A percentile compares a stretch with the other conserved stretches of the same genome.
These are phyloP conservation scores for Ceratocystiopsis sp. DNA, from an alignment of 2,329 filamentous ascomycete species.

Conservation along the genomic window DNA sequence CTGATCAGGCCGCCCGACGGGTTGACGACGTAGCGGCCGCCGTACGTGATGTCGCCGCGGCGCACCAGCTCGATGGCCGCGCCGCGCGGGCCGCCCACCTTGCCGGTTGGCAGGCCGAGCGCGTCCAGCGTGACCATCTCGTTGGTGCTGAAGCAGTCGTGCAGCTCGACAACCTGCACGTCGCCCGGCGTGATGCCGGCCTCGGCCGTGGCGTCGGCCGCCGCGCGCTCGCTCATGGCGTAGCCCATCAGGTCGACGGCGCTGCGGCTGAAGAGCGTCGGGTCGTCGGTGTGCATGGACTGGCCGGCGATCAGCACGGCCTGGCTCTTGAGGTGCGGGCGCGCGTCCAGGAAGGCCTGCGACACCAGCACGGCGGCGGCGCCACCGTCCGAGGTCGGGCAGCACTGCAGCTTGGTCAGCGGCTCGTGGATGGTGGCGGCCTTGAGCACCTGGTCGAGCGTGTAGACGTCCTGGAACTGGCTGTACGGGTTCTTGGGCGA, in stretches of 20 bases:
- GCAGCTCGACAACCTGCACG: conserved; percentile 74
- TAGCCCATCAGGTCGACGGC: conserved; percentile 82
- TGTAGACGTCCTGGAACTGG: conserved; percentile 92
- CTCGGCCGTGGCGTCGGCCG: conserved; percentile 52
- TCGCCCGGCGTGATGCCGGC: conserved; percentile 52
- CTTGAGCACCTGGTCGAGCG: conserved; percentile 62
- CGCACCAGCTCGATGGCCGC: conserved; percentile 88
- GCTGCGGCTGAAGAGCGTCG: conserved; percentile 59
- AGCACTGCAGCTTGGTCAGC: conserved; percentile 96
- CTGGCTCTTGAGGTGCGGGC: conserved; percentile 64
- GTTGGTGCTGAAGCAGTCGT: conserved; percentile 94
- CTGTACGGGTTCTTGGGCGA: conserved; percentile 88
- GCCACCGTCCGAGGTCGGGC: conserved; percentile 84
- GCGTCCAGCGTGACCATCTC: conserved; percentile 85
- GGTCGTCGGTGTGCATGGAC: conserved; percentile 68
- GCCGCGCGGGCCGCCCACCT: conserved; percentile 66
- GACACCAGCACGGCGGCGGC: conserved; percentile 82
- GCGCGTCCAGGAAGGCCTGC: conserved; percentile 69
- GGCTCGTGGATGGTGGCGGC: conserved; percentile 67
- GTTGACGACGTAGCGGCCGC: conserved; percentile 69
- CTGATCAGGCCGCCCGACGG: conserved; percentile 88
- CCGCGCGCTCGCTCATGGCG: conserved; percentile 64
- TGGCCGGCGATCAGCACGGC: conserved; percentile 86
- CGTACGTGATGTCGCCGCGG: conserved; percentile 79
- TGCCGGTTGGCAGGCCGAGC: conserved; percentile 57